A percentile compares a stretch with the other conserved stretches of the same genome.
Conservation (phyloP, 2,329 filamentous ascomycete species). For the Xylaria sp. region DNA sequence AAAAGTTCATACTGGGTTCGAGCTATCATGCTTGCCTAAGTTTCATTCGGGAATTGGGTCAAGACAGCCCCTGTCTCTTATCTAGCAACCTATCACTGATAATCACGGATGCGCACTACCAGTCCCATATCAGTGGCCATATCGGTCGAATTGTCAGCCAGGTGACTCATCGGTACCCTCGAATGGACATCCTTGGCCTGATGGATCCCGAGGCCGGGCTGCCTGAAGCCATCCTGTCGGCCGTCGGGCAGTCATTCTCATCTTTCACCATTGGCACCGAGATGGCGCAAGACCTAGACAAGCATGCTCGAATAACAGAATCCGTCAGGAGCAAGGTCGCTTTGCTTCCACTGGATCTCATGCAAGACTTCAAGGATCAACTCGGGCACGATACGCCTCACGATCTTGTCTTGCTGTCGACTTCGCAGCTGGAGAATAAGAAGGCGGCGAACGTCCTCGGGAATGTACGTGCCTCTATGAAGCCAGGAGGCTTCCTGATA, state of each 20-base stretch:
- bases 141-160: constrained; percentile 40
- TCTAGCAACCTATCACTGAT: constrained; percentile 32
- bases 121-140: constrained; percentile 38
- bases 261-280: constrained; percentile 34
- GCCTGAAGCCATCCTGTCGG: constrained; percentile 36
- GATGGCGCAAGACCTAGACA: constrained; percentile 16
- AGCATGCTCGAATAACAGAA: background rate
- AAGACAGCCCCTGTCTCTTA: constrained; percentile 20
- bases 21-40: constrained; percentile 36
- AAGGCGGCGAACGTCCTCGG: constrained; percentile 24
- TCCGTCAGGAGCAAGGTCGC: constrained; percentile 10
- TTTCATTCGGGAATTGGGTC: constrained; percentile 33
- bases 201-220: constrained; percentile 37
- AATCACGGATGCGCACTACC: constrained; percentile 37
- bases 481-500: constrained; percentile 43
- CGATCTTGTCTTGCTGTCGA: constrained; percentile 42
- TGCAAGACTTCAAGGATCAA: constrained; percentile 12
- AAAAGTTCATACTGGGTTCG: constrained; percentile 38
- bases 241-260: constrained; percentile 37
- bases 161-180: constrained; percentile 43
- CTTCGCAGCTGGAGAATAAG: constrained; percentile 36
- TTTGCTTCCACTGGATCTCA: constrained; percentile 28
- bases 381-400: constrained; percentile 16
- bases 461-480: constrained; percentile 38
- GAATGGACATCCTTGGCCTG: constrained; percentile 44